Evolutionary conservation across 257 asterid species (phyloP), one percentile per base, ranked within the genome.

Genomic region (Scutellaria galericulata): DNA sequence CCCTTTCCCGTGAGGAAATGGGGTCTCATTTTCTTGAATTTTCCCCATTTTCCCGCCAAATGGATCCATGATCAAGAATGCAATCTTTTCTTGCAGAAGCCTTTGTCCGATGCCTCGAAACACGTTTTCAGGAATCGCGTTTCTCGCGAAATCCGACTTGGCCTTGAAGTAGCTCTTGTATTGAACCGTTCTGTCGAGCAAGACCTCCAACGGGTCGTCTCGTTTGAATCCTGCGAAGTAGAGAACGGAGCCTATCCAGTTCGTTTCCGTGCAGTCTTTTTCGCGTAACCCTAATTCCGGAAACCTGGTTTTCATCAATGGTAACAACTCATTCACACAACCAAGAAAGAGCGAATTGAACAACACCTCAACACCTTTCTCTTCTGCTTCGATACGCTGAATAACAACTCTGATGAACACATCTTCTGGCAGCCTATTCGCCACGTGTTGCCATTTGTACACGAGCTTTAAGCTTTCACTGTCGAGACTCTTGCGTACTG

Each of bases 1-100:
- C 9, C 86, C 91, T 63, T 65, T 71, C 13, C 95, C 78, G 22
- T 89, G 97, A 0, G 96, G 95, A n/a, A 86, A 91, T 12, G 95
- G 87, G n/a, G 76, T 71, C 57, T 68, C 80, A 10, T 39, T 14
- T 50, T 71, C 80, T 1, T 72, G 31, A 59, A 85, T 86, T 24
- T 70, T 68, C 4, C 65, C 80, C 86, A 91, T 78, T 61, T 40
- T 80, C 27, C 94, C 96, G 3, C 96, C 94, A 11, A 79, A 83
- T 18, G 97, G 93, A 15, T 87, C 84, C 77, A 80, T 70, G 41
- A 87, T 80, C 68, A 86, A 40, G 10, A 86, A 68, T 7, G 75
- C 86, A 2, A 68, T 52, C 18, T 66, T 61, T 61, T 79, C 83
- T 65, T 80, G 71, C 50, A 47, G n/a, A 24, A 80, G 59, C 46